phyloP scores from a whole-genome alignment of 176 grass and related monocot genomes.

The Eragrostis nindensis region DNA sequence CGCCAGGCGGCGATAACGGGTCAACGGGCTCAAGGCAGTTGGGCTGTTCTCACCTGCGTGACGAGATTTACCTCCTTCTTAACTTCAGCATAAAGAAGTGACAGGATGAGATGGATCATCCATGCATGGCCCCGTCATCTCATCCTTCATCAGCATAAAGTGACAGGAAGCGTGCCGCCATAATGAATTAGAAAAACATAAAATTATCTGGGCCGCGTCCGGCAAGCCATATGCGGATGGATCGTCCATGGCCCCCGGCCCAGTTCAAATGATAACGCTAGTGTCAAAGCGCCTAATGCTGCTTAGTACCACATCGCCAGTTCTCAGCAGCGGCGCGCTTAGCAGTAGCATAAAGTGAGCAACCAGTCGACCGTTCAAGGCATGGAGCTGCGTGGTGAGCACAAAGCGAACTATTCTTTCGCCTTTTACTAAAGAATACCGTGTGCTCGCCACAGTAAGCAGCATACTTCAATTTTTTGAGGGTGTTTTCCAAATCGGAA shows the following conservation, averaged over 20 bases:
- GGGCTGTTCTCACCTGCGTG: neutral
- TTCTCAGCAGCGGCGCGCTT: accelerated
- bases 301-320: neutral
- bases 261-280: neutral
- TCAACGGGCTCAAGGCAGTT: neutral
- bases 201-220: neutral
- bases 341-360: neutral
- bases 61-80: neutral
- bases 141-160: too few species aligned
- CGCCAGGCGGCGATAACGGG: neutral
- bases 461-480: constrained; percentile 26
- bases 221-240: neutral
- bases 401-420: constrained; percentile 70
- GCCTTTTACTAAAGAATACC: constrained; percentile 79
- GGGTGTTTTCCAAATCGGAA: neutral
- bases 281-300: neutral
- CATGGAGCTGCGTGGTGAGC: constrained; percentile 53
- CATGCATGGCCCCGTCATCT: too few species aligned
- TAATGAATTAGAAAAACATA: too few species aligned
- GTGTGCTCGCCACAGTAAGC: constrained; percentile 35
- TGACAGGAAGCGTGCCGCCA: too few species aligned
- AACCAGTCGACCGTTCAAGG: accelerated
- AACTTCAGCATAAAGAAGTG: neutral
- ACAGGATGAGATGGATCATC: neutral
- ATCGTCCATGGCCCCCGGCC: neutral